These are phyloP conservation scores for Dendrobium catenatum DNA, from an alignment of 106 monocot genomes.

Conservation along the genomic window DNA sequence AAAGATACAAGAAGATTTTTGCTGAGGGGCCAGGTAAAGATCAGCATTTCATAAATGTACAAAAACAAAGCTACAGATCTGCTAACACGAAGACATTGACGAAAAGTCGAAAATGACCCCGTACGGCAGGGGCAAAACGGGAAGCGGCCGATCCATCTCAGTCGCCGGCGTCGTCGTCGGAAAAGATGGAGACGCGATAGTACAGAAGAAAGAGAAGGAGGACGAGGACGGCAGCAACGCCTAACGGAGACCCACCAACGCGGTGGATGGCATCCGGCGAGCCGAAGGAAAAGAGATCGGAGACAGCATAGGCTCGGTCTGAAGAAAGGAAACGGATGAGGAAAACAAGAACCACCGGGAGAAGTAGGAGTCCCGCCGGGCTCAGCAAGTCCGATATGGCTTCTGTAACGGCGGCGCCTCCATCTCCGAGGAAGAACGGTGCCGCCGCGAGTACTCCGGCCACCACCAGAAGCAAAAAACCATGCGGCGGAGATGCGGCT, in stretches of 20 bases:
- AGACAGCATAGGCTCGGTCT: constrained; percentile 44
- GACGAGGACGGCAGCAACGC: constrained; percentile 56
- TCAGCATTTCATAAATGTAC: background rate
- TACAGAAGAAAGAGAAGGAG: constrained; percentile 65
- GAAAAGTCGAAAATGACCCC: background rate
- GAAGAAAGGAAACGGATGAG: constrained; percentile 79
- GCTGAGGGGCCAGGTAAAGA: background rate
- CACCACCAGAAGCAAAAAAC: constrained; percentile 48
- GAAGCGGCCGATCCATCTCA: background rate
- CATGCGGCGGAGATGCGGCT: constrained; percentile 47
- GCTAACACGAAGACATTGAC: background rate
- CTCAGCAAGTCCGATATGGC: constrained; percentile 51
- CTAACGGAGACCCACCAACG: constrained; percentile 74
- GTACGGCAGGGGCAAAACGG: background rate
- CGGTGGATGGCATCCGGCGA: constrained; percentile 74
- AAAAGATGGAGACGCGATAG: constrained; percentile 52
- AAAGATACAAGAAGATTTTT: background rate
- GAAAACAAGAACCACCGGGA: constrained; percentile 57
- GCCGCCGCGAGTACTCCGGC: constrained; percentile 46
- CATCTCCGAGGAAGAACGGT: constrained; percentile 53
- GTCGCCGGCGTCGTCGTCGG: constrained; percentile 38
- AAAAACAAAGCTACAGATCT: background rate
- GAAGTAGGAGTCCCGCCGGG: constrained; percentile 67
- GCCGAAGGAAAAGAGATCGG: constrained; percentile 45
- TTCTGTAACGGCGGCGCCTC: constrained; percentile 35